Evolutionary conservation across 2,329 filamentous ascomycete species (phyloP), one percentile per base, ranked within the genome.

Genomic region (Alternaria sp.): DNA sequence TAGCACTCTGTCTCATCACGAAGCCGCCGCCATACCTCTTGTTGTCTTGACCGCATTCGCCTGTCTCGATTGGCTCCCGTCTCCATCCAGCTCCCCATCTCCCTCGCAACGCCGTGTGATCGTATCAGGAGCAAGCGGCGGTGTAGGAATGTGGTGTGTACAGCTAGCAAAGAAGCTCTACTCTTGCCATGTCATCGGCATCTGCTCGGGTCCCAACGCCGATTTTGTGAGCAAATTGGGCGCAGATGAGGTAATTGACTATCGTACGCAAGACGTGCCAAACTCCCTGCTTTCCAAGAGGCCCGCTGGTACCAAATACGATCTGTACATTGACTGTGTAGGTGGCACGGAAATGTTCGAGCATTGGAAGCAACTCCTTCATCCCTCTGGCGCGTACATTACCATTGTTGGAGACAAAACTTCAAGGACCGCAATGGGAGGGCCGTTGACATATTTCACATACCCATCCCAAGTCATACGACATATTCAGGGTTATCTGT

Each of bases 281-380:
- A 49, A 64, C 18, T 62, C 65, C 1, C 67, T 86, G 2, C 63
- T 81, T 1, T 63, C 69, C 0, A 63, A 79, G 36, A 63, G 22
- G 32, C 64, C n/a, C 61, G 44, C 50, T 3, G 67, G 75, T 0
- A 80, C 82, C 45, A 71, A 74, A 49, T 74, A 68, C 22, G 78
- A 85, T 67, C 67, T 81, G 44, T 80, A 86, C 53, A 78, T 86
- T 45, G 85, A 87, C 65, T 83, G 81, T 45, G 78, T 83, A 5
- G 85, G 85, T 12, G 79, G 79, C 22, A 82, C 85, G 46, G 69
- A 81, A 2, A 73, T 87, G 20, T 86, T 82, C 66, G 58, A 66
- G 9, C 60, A 69, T 32, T 73, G 70, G 69, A 68, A 63, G 12
- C 56, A 67, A 4, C 45, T 76, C 2, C 60, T 76, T 9, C 69